Conservation (phyloP, 495 filamentous ascomycete genomes). For the Aspergillus mulundensis region DNA sequence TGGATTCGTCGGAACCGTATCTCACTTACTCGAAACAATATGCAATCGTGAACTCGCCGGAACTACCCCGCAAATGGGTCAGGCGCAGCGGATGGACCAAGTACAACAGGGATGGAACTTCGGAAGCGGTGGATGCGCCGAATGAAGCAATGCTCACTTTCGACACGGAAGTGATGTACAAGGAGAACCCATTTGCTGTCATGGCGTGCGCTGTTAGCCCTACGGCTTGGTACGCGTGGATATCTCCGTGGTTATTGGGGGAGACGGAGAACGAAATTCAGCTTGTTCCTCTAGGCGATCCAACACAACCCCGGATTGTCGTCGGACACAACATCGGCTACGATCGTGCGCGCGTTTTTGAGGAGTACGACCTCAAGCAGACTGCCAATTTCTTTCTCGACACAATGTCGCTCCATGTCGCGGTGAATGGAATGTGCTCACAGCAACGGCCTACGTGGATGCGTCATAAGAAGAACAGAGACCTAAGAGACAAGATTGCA, state of each 20-base stretch:
- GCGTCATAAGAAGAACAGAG: constrained; percentile 86
- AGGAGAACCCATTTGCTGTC: constrained; percentile 81
- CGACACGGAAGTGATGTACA: constrained; percentile 96
- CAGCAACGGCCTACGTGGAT: constrained; percentile 94
- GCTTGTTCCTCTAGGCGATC: constrained; percentile 79
- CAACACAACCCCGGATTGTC: constrained; percentile 64
- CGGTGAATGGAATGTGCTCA: constrained; percentile 98
- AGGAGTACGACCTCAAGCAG: constrained; percentile 84
- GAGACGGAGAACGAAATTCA: constrained; percentile 75
- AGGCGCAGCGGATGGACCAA: constrained; percentile 87
- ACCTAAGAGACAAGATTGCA: constrained; percentile 75
- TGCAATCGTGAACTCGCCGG: constrained; percentile 58
- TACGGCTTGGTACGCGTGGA: constrained; percentile 92
- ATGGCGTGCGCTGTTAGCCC: constrained; percentile 93
- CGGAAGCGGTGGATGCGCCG: constrained; percentile 68
- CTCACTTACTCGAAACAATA: constrained; percentile 70
- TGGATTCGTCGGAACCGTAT: constrained; percentile 87
- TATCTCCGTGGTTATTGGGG: constrained; percentile 90
- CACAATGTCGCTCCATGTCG: constrained; percentile 97
- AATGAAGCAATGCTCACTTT: constrained; percentile 81
- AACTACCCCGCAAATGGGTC: constrained; percentile 78
- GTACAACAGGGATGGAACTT: constrained; percentile 70
- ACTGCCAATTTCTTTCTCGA: constrained; percentile 86
- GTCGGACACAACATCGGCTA: constrained; percentile 97
- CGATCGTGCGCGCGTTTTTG: constrained; percentile 79